Percentiles rank a stretch among this genome's conserved stretches.
phyloP scores from a whole-genome alignment of 1,284 basidiomycete genomes.

The Papiliotrema fonsecae region DNA sequence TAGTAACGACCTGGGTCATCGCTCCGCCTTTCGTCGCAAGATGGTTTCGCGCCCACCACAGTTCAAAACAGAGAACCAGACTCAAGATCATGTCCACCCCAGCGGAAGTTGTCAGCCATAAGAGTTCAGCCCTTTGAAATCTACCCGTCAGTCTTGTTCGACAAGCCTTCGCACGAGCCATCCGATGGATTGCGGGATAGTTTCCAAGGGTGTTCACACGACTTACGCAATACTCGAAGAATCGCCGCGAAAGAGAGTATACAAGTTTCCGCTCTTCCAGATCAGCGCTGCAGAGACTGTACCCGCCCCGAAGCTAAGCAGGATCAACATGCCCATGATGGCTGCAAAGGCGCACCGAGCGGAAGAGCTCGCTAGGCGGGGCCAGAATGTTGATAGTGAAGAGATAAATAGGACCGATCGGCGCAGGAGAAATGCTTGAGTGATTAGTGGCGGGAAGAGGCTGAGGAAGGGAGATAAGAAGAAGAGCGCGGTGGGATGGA shows the following conservation, averaged over 20 bases:
- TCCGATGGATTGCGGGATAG: too few species aligned
- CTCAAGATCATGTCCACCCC: slow-evolving; percentile 19
- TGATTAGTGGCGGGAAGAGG: slow-evolving; percentile 20
- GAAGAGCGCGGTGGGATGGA: slow-evolving; percentile 12
- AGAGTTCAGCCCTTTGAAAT: slow-evolving; percentile 8
- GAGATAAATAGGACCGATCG: slow-evolving; percentile 23
- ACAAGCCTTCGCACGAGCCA: not conserved
- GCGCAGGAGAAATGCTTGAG: slow-evolving; percentile 25
- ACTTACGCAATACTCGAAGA: too few species aligned
- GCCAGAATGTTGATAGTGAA: slow-evolving; percentile 22
- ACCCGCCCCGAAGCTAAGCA: slow-evolving; percentile 2
- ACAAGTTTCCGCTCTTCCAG: slow-evolving; percentile 5
- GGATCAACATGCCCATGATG: slow-evolving; percentile 5
- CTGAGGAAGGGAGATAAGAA: slow-evolving; percentile 28
- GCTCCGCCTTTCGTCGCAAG: slow-evolving; percentile 16
- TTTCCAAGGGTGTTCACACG: too few species aligned
- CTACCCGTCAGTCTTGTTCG: not conserved
- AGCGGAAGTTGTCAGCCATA: slow-evolving; percentile 18
- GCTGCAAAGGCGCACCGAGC: slow-evolving; percentile 10
- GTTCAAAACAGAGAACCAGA: slow-evolving; percentile 18
- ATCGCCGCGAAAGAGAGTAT: not conserved
- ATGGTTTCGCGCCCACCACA: slow-evolving; percentile 27
- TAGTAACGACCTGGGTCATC: not conserved
- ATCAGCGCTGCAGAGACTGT: not conserved
- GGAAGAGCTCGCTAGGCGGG: slow-evolving; percentile 9